Base-by-base conservation (phyloP, 208 protist species). In the Leptomonas pyrrhocoris region DNA sequence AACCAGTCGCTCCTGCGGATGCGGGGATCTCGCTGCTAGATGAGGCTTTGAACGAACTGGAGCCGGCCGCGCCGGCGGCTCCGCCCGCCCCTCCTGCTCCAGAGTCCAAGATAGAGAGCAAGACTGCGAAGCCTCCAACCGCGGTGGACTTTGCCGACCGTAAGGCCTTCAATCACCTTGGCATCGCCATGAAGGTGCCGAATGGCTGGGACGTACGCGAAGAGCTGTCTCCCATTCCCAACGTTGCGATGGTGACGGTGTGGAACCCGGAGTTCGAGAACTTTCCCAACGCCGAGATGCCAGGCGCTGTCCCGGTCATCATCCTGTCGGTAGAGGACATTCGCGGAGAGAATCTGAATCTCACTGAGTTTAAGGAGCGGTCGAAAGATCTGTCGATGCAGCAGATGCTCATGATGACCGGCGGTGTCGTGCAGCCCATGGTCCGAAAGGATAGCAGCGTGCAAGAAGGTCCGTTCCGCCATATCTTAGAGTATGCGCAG, bases 361-460 rank as follows among this genome's bases (percentile, higher is more conserved):
- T 94, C 7, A 42, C 42, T 27, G 85, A 94, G 62, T 94, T 92
- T 53, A 90, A 89, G 60, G 86, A 94, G n/a, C 83, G 85, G 25
- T 90, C 79, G 30, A 92, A 92, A 74, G 60, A 81, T 31, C 49
- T 90, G 48, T 86, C 84, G 0, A 76, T 92, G 62, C 79, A 89
- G 68, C 89, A 94, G 72, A 88, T 94, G 86, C 68, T 86, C 6
- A 94, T 92, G 86, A 89, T 94, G 83, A 90, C 86, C 6, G 79
- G 83, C 36, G 88, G 88, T 2, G 68, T 66, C 6, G 82, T 92
- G 69, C 73, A 84, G 54, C 89, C 89, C 16, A 68, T 74, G 57
- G 77, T 94, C 27, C 80, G 79, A 27, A 86, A 83, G 67, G 86
- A 94, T 51, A 76, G 19, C 51, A 43, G 54, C 18, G 40, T 80